phyloP scores from a whole-genome alignment of 192 early-diverging fungal genomes.

The Backusella mclennaniae region DNA sequence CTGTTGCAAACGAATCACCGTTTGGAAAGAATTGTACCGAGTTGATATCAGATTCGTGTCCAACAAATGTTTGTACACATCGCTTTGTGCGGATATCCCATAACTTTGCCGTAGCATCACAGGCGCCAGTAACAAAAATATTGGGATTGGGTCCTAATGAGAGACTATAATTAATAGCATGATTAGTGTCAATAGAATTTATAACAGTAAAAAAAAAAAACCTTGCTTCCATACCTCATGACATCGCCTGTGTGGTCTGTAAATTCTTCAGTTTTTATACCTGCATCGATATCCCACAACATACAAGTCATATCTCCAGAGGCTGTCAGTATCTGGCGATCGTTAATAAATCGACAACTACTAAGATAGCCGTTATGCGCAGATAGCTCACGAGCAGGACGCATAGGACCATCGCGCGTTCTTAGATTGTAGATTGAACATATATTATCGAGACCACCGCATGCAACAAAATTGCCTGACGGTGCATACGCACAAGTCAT shows the following conservation, averaged over 20 bases:
- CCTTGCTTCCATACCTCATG: conserved; percentile 64
- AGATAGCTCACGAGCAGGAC: conserved; percentile 92
- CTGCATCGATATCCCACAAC: conserved; percentile 99
- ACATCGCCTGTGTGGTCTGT: conserved; percentile 99
- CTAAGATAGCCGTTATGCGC: conserved; percentile 97
- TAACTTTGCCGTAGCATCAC: conserved; percentile 98
- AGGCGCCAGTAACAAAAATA: conserved; percentile 97
- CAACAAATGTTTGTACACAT: conserved; percentile 98
- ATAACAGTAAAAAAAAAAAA: not conserved
- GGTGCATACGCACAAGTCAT: conserved; percentile 99
- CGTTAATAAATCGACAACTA: conserved; percentile 96
- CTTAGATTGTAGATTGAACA: conserved; percentile 99
- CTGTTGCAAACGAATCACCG: conserved; percentile 98
- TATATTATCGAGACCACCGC: conserved; percentile 99
- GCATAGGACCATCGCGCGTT: conserved; percentile 90
- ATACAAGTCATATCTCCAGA: conserved; percentile 99
- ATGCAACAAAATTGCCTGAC: conserved; percentile 97
- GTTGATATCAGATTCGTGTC: conserved; percentile 99
- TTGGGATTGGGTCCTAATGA: conserved; percentile 92
- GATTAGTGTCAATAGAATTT: not conserved
- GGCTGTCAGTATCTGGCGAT: conserved; percentile 92
- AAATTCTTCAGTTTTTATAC: conserved; percentile 95
- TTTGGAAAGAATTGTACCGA: conserved; percentile 99
- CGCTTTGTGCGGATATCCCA: conserved; percentile 98
- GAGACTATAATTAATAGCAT: conserved; percentile 67